Evolutionary conservation across 1,284 basidiomycete species (phyloP), one percentile per base, ranked within the genome.

Genomic region (Cryptococcus depauperatus): DNA sequence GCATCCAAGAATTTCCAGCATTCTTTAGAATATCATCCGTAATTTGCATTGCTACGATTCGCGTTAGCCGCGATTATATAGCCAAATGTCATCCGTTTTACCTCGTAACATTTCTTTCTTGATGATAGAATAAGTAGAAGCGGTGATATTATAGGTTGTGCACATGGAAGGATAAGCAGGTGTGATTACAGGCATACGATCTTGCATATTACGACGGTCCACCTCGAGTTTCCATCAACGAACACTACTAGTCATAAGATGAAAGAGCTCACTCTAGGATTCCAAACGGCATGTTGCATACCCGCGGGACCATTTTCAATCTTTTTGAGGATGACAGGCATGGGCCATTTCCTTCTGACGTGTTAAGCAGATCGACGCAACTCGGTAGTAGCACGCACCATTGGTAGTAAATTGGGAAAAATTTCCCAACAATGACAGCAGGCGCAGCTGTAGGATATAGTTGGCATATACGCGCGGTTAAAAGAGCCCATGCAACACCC

Each of bases 111-210:
- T 93, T 66, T 98, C 95, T 59, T 88, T 84, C 2, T 87, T 93
- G 78, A 97, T 92, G 54, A 99, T 87, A 75, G 85, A 84, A 73
- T 96, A 89, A 2, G 93, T 98, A 11, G 91, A 96, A 34, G 82
- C 80, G 34, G 89, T 91, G 48, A 98, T 91, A 62, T 98, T 98
- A 73, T 99, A 95, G 13, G 95, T 98, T 27, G 93, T 83, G 69
- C 93, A 98, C 93, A 99, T 99, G n/a, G 92, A 86, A 33, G 95
- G 95, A 72, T 97, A 99, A 19, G 95, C 92, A 4, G 95, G 95
- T 1, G 95, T 98, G 62, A 99, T 98, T 66, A 99, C 97, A n/a
- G 95, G 95, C 95, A 98, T 98, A 50, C 90, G 80, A 73, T 99
- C 95, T 28, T 85, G 79, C 51, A 88, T 79, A 71, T 98, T 93